Percentiles rank a stretch among this genome's conserved stretches.
Conservation (phyloP, 257 asterid species). For the Nicotiana paniculata region DNA sequence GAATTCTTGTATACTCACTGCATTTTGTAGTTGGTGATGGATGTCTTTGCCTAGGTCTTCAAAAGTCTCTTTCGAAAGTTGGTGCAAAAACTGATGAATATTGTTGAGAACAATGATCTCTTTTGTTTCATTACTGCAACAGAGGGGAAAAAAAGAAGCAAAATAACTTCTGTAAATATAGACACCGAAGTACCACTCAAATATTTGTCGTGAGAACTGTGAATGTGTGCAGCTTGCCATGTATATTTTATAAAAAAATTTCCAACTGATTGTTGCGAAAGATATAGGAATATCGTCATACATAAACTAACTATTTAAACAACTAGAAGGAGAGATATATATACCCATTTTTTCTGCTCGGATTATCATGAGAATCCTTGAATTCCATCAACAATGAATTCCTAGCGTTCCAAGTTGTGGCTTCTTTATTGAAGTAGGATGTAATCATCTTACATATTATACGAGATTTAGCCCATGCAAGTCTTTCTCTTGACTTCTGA, state of each 20-base stretch:
- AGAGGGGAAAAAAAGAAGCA: not conserved
- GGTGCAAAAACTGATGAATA: slow-evolving; percentile 13
- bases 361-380: too few species aligned
- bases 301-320: not conserved
- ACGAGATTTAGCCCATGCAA: not conserved
- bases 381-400: too few species aligned
- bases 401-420: not conserved
- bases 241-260: too few species aligned
- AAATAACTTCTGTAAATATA: not conserved
- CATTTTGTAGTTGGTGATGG: not conserved
- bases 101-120: not conserved
- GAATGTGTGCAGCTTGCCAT: too few species aligned
- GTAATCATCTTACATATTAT: not conserved
- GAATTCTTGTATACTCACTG: not conserved
- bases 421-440: not conserved
- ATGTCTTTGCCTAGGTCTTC: slow-evolving; percentile 9
- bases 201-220: too few species aligned
- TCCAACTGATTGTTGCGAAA: too few species aligned
- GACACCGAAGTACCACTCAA: too few species aligned
- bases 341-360: too few species aligned
- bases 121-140: not conserved
- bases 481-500: not conserved
- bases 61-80: slow-evolving; percentile 5
- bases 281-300: too few species aligned
- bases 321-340: too few species aligned